These are phyloP conservation scores for Lippia alba DNA, from an alignment of 305 asterid species.

Conservation along the genomic window DNA sequence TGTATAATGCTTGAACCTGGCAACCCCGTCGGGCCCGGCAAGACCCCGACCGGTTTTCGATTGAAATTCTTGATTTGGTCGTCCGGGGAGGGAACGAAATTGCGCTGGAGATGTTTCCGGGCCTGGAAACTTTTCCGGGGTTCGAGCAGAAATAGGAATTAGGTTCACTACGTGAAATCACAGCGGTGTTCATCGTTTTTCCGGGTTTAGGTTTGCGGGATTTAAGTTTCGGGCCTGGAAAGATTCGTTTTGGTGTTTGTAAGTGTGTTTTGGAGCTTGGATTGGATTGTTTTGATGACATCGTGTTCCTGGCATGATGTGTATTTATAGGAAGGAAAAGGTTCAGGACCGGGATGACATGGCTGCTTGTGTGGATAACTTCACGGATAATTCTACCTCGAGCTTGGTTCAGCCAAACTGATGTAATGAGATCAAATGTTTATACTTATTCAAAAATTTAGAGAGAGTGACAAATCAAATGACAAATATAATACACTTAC, in stretches of 20 bases:
- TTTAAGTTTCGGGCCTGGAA: too few relatives aligned
- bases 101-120: neutral
- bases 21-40: neutral
- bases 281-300: neutral
- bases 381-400: too few relatives aligned
- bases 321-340: too few relatives aligned
- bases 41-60: neutral
- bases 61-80: conserved; percentile 16
- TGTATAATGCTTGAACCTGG: conserved; percentile 14
- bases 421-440: too few relatives aligned
- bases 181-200: neutral
- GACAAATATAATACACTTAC: too few relatives aligned
- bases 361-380: too few relatives aligned
- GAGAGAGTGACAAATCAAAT: too few relatives aligned
- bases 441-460: too few relatives aligned
- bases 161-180: conserved; percentile 33
- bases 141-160: conserved; percentile 5
- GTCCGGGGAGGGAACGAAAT: conserved; percentile 27
- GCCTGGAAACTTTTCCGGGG: neutral
- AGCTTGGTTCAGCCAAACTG: too few relatives aligned
- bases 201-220: neutral
- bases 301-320: too few relatives aligned
- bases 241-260: too few relatives aligned
- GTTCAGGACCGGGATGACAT: too few relatives aligned
- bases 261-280: neutral